Percentiles rank a stretch among this genome's conserved stretches.
These are phyloP conservation scores for Nicotiana undulata DNA, from an alignment of 257 asterid genomes.

Conservation along the genomic window DNA sequence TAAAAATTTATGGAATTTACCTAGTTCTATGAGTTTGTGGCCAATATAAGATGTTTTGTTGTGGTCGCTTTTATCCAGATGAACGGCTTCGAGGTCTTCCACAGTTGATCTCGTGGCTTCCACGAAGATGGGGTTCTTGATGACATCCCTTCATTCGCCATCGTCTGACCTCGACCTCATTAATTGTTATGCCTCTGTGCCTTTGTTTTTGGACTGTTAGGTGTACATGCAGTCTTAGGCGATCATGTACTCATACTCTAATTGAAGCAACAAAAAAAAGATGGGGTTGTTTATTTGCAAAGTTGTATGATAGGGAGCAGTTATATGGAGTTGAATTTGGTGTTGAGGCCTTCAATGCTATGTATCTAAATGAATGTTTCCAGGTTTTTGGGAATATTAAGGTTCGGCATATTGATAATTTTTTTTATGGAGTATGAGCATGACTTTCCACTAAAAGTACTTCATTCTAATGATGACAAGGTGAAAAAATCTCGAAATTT, in stretches of 20 bases:
- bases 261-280: background rate
- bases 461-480: background rate
- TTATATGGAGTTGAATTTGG: background rate
- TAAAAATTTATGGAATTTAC: too few species aligned
- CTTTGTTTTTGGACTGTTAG: too few species aligned
- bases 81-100: too few species aligned
- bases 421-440: background rate
- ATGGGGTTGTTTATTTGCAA: background rate
- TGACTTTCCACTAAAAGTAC: background rate
- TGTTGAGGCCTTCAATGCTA: background rate
- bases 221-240: too few species aligned
- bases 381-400: background rate
- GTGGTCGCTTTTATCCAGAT: too few species aligned
- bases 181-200: too few species aligned
- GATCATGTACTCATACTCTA: background rate
- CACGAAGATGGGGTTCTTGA: too few species aligned
- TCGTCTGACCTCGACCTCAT: too few species aligned
- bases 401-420: background rate
- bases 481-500: background rate
- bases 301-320: background rate
- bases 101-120: too few species aligned
- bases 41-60: too few species aligned
- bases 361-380: background rate
- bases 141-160: too few species aligned
- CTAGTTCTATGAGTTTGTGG: too few species aligned